Evolutionary conservation across 2,329 filamentous ascomycete genomes (phyloP), one percentile per base, ranked within the genome.

Genomic region (Cladorrhinum sp.): DNA sequence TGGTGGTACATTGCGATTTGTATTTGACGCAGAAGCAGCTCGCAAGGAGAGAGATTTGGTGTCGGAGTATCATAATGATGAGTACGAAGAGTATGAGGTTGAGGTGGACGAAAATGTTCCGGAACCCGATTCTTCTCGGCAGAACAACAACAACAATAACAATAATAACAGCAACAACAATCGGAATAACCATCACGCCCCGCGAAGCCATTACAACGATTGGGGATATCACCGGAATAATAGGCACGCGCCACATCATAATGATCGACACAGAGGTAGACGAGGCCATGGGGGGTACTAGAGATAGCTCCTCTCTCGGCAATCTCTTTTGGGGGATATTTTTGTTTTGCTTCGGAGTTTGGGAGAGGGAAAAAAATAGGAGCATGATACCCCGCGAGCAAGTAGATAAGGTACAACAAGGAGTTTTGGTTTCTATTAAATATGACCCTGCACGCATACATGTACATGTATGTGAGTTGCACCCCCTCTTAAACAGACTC

Each of bases 1-100:
- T 73, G 88, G 91, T 21, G 90, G 90, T 6, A 96, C 94, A 0
- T 86, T 96, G 66, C 85, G 95, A 6, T 98, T 96, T 73, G 91
- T 97, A 75, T 87, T 98, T 54, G 90, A 96, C 65, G 85, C 88
- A 0, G 87, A 89, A 58, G 84, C 88, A 55, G 92, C 92, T 1
- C 82, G 83, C 52, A 80, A 81, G 16, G 95, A 99, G 75, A 84
- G 86, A 67, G 81, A 82, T 12, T 80, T 82, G 12, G 88, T 93
- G 1, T 81, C 82, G 3, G 80, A 83, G 55, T 92, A 88, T 73
- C 91, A 89, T 71, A 85, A 83, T 48, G 84, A 89, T 49, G 88
- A 92, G 69, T 91, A 85, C 68, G 90, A 92, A 66, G 89, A 92
- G 71, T 87, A 88, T 68, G 87, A 90, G 70, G 79, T 90, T 48